These are phyloP conservation scores for Alternaria burnsii DNA, from an alignment of 2,329 filamentous ascomycete genomes.

Conservation along the genomic window DNA sequence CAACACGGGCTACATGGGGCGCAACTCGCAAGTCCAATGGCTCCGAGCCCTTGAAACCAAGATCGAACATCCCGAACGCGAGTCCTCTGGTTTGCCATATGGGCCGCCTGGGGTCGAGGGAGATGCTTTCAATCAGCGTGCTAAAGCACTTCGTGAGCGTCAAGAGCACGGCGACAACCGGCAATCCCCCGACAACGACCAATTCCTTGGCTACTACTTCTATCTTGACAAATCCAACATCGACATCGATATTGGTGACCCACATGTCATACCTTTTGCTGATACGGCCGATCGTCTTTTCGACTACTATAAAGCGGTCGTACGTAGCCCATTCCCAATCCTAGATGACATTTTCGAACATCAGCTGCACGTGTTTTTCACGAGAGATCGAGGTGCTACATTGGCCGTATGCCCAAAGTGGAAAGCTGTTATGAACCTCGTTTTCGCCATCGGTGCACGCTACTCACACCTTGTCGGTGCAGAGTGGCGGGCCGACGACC, in stretches of 20 bases:
- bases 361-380: conserved; percentile 15
- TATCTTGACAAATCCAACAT: conserved; percentile 34
- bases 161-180: neutral
- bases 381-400: conserved; percentile 1
- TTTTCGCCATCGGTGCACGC: conserved; percentile 52
- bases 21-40: conserved; percentile 39
- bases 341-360: conserved; percentile 18
- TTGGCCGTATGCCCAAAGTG: conserved; percentile 26
- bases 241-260: conserved; percentile 24
- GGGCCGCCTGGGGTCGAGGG: conserved; percentile 27
- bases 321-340: conserved; percentile 35
- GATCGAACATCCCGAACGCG: conserved; percentile 15
- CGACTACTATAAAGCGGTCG: conserved; percentile 41
- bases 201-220: conserved; percentile 31
- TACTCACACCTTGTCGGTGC: conserved; percentile 40
- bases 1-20: conserved; percentile 37
- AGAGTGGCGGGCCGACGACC: conserved; percentile 26
- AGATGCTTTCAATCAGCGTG: conserved; percentile 16
- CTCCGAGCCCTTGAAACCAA: conserved; percentile 24
- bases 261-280: conserved; percentile 37
- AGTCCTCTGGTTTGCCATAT: conserved; percentile 21
- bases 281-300: conserved; percentile 37
- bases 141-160: conserved; percentile 8
- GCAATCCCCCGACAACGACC: neutral
- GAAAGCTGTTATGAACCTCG: conserved; percentile 49